These are phyloP conservation scores for Pulicaria dysenterica DNA, from an alignment of 129 eudicot genomes.

Conservation along the genomic window DNA sequence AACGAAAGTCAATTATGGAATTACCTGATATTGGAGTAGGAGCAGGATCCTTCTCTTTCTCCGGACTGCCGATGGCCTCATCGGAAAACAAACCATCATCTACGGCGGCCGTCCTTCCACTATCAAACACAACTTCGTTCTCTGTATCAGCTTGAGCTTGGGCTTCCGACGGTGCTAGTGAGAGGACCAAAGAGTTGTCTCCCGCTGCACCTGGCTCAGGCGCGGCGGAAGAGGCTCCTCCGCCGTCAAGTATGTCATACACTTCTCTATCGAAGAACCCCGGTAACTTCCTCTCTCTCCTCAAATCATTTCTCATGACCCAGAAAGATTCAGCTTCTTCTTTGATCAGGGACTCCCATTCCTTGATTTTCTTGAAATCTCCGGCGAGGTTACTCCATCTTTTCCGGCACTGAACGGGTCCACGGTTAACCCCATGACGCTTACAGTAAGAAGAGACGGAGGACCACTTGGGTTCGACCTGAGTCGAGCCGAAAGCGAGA, in stretches of 20 bases:
- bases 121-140: slow-evolving; percentile 59
- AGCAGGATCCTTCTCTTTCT: slow-evolving; percentile 35
- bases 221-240: slow-evolving; percentile 6
- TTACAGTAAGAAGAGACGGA: slow-evolving; percentile 82
- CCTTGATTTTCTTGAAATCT: slow-evolving; percentile 82
- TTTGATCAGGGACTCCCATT: slow-evolving; percentile 60
- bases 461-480: slow-evolving; percentile 87
- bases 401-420: slow-evolving; percentile 94
- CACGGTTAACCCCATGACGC: slow-evolving; percentile 87
- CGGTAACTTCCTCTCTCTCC: slow-evolving; percentile 82
- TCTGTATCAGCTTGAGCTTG: slow-evolving; percentile 27
- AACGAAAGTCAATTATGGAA: background rate
- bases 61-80: slow-evolving; percentile 26
- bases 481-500: slow-evolving; percentile 48
- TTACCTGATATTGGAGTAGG: slow-evolving; percentile 67
- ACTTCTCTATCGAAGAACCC: slow-evolving; percentile 90
- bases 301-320: slow-evolving; percentile 85
- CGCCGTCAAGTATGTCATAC: slow-evolving; percentile 67
- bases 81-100: slow-evolving; percentile 72
- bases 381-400: slow-evolving; percentile 94
- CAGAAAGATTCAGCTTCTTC: slow-evolving; percentile 72
- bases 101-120: slow-evolving; percentile 59
- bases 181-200: slow-evolving; percentile 40
- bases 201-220: slow-evolving; percentile 8
- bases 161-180: slow-evolving; percentile 36